Conservation (phyloP, 2,329 filamentous ascomycete genomes). For the Pseudogymnoascus sp. region DNA sequence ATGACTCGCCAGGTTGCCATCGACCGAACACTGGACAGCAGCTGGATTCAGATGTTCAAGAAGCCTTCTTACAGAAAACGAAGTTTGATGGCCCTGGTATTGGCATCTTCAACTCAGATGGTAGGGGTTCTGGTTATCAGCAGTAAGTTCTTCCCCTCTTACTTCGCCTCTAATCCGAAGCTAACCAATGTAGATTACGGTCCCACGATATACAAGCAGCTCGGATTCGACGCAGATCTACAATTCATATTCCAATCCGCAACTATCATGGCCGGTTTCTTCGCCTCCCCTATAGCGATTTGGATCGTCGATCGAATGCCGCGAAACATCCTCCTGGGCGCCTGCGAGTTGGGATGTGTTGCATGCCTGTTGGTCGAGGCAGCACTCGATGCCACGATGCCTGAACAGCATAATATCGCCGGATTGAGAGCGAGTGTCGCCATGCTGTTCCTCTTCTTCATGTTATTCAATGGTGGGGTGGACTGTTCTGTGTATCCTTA, state of each 20-base stretch:
- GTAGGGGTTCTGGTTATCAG: not conserved
- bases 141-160: not conserved
- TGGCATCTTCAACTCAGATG: not conserved
- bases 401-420: not conserved
- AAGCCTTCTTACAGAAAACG: not conserved
- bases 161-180: no score
- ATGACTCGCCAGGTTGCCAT: conserved; percentile 10
- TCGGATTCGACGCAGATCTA: not conserved
- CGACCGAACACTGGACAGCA: not conserved
- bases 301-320: conserved; percentile 7
- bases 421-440: not conserved
- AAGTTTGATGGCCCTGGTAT: not conserved
- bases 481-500: conserved; percentile 7
- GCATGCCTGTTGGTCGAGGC: conserved; percentile 9
- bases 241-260: no score
- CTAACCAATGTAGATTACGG: not conserved
- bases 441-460: not conserved
- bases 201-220: conserved; percentile 3
- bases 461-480: not conserved
- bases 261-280: no score
- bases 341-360: not conserved
- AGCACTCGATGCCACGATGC: not conserved
- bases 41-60: conserved; percentile 4
- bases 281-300: not conserved
- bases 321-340: conserved; percentile 1